These are phyloP conservation scores for Metschnikowia gelsemii DNA, from an alignment of 805 yeast genomes.

Conservation along the genomic window DNA sequence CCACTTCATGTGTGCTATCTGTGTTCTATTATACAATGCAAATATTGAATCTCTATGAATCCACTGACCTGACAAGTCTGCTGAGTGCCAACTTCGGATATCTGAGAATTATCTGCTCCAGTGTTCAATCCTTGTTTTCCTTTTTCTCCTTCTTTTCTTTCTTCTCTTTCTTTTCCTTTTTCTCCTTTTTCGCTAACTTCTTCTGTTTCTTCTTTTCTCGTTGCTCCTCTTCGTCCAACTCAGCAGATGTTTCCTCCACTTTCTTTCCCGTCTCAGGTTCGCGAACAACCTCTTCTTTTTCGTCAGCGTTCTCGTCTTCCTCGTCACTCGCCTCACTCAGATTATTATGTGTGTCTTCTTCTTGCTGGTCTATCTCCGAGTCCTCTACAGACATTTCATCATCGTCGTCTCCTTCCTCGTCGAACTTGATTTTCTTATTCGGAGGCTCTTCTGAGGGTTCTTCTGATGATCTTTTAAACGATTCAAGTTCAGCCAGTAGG, in stretches of 20 bases:
- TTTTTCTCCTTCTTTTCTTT: conserved; percentile 8
- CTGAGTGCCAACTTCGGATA: background rate
- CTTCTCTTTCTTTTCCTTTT: conserved; percentile 19
- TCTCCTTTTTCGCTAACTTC: conserved; percentile 27
- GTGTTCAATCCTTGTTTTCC: background rate
- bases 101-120: background rate
- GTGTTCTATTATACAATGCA: conserved; percentile 8
- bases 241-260: too few relatives aligned
- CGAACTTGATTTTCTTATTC: conserved; percentile 30
- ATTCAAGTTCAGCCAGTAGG: conserved; percentile 26
- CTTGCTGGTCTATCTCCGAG: conserved; percentile 15
- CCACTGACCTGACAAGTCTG: background rate
- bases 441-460: conserved; percentile 13
- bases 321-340: conserved; percentile 2
- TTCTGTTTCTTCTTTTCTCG: conserved; percentile 29
- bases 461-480: conserved; percentile 11
- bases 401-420: conserved; percentile 21
- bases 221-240: conserved; percentile 25
- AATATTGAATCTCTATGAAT: background rate
- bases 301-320: conserved; percentile 7
- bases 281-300: conserved; percentile 17
- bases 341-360: conserved; percentile 8
- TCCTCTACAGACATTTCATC: conserved; percentile 12
- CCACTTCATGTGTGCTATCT: too few relatives aligned
- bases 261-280: conserved; percentile 15